Conservation (phyloP, 2,329 filamentous ascomycete genomes). For the Ascochyta viciae-villosae region DNA sequence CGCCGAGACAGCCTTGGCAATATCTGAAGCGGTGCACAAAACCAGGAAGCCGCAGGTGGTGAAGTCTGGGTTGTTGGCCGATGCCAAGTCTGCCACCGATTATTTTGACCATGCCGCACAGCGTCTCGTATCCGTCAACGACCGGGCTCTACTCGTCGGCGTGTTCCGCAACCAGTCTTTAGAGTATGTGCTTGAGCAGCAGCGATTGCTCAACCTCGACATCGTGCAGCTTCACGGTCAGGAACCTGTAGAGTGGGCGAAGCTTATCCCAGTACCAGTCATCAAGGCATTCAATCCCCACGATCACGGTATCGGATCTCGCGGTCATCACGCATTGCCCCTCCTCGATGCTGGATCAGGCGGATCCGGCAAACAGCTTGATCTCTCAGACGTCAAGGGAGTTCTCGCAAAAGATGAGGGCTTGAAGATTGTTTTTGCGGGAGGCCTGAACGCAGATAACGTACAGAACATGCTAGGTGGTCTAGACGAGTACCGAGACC, state of each 20-base stretch:
- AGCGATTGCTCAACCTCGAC: conserved; percentile 78
- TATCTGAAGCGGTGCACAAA: conserved; percentile 78
- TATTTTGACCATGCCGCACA: conserved; percentile 71
- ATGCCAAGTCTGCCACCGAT: conserved; percentile 60
- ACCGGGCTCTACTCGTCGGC: conserved; percentile 81
- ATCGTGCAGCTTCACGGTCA: conserved; percentile 91
- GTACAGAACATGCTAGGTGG: conserved; percentile 70
- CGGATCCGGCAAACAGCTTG: conserved; percentile 78
- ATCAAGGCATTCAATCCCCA: conserved; percentile 83
- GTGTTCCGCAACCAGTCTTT: conserved; percentile 94
- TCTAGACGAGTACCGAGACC: conserved; percentile 65
- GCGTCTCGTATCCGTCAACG: conserved; percentile 57
- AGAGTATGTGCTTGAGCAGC: conserved; percentile 79
- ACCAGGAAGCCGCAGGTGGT: conserved; percentile 47
- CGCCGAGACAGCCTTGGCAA: conserved; percentile 78
- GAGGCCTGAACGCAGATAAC: conserved; percentile 82
- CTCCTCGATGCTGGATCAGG: conserved; percentile 88
- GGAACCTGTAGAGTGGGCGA: conserved; percentile 92
- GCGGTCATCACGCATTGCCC: conserved; percentile 83
- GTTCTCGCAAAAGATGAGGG: conserved; percentile 71
- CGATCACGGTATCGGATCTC: conserved; percentile 72
- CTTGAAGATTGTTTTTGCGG: conserved; percentile 81
- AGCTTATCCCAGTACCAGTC: conserved; percentile 88
- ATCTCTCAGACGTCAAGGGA: conserved; percentile 72
- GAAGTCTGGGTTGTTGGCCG: conserved; percentile 30